Conservation (phyloP, 2,329 filamentous ascomycete species). For the Tolypocladium inflatum region DNA sequence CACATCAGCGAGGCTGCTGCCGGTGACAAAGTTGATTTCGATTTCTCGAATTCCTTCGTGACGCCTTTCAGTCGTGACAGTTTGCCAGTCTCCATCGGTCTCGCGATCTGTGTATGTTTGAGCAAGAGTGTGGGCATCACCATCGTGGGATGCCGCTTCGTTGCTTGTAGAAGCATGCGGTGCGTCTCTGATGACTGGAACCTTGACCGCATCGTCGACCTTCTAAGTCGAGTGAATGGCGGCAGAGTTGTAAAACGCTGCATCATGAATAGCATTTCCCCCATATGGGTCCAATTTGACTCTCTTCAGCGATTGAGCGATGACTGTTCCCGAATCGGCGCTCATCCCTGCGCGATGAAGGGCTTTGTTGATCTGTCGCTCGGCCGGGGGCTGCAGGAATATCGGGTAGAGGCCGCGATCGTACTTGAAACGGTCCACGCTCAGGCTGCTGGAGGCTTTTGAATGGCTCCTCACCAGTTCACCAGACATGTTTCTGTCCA, state of each 20-base stretch:
- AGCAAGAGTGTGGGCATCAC: slow-evolving; percentile 1
- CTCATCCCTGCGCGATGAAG: slow-evolving; percentile 20
- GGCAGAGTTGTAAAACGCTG: slow-evolving; percentile 25
- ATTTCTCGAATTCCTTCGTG: slow-evolving; percentile 11
- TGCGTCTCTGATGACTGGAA: slow-evolving; percentile 17
- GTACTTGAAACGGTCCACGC: slow-evolving; percentile 36
- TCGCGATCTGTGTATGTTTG: slow-evolving; percentile 8
- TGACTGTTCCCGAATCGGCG: slow-evolving; percentile 5
- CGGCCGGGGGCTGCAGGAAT: slow-evolving; percentile 27
- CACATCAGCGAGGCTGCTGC: slow-evolving; percentile 35
- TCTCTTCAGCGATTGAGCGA: not conserved
- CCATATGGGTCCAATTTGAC: not conserved
- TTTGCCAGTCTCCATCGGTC: slow-evolving; percentile 26
- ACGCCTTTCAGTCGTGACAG: slow-evolving; percentile 20
- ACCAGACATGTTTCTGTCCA: slow-evolving; percentile 1
- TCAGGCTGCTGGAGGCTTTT: slow-evolving; percentile 23
- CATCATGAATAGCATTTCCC: slow-evolving; percentile 1
- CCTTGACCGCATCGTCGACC: slow-evolving; percentile 28
- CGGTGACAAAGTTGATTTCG: slow-evolving; percentile 16
- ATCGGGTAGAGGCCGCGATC: slow-evolving; percentile 28
- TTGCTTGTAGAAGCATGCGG: not conserved
- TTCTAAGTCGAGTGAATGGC: slow-evolving; percentile 30
- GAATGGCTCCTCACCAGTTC: slow-evolving; percentile 10
- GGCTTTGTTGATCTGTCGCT: slow-evolving; percentile 32
- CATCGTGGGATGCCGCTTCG: not conserved